Base-by-base conservation (phyloP, 2,329 filamentous ascomycete species). In the Coleophoma eucalyptorum region DNA sequence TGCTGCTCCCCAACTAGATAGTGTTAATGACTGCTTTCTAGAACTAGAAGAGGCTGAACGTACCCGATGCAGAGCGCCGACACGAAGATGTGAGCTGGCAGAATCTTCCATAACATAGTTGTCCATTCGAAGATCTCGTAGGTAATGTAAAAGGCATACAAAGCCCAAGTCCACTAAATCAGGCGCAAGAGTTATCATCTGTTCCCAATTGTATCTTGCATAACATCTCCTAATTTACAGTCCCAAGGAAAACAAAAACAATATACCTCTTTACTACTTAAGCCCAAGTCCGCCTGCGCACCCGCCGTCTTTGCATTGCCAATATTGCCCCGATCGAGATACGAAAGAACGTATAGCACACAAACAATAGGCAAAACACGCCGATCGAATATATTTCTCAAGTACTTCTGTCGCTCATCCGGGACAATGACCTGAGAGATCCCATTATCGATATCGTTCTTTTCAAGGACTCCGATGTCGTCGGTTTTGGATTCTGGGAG, bases 81-180 rank as follows among this genome's bases (percentile, higher is more conserved):
- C 8, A 56, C 51, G 20, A 50, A 56, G 15, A 56, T 51, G 31
- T 58, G 56, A n/a, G 55, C 51, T 10, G 57, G 57, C 3, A 51
- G 40, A 12, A 56, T 52, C 46, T 59, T 59, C 54, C 56, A 59
- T 16, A 52, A 37, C 6, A 59, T 33, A 3, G 40, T 41, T 11
- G 16, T 19, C 48, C 48, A 53, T 31, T 53, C 50, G 15, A 47
- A 50, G 4, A 43, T 15, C 5, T 38, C 43, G 21, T 53, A 52
- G 35, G 31, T 15, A 8, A 53, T 52, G 16, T 53, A 53, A n/a
- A 53, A 53, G 8, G 35, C 18, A 16, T 38, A 37, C 16, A 52
- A 46, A 8, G 52, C 19, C 49, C 41, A 53, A 32, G 13, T 32
- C 42, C 19, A 40, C 6, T 31, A 20, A 31, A 1, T n/a, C 18